Evolutionary conservation across 371 early-diverging fungal species (phyloP).

Genomic region (Umbelopsis sp.): DNA sequence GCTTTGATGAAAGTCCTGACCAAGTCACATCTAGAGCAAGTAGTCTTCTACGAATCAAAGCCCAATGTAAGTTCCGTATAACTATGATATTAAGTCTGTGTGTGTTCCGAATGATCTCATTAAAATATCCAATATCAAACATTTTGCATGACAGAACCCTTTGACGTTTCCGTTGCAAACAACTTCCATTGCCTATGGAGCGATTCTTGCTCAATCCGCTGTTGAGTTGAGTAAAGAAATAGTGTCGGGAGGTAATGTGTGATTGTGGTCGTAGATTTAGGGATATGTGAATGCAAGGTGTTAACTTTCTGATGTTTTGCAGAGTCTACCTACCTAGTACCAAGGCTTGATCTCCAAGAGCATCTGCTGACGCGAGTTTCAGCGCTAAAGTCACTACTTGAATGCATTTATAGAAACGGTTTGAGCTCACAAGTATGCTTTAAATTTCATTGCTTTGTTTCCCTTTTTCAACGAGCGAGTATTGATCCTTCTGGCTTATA

Average conservation of each 20-base stretch:
- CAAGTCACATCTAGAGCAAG: conserved; percentile 9
- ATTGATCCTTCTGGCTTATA: not conserved
- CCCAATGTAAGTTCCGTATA: not conserved
- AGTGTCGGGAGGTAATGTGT: not conserved
- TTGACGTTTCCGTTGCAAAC: not conserved
- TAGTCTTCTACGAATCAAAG: conserved; percentile 7
- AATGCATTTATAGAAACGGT: not conserved
- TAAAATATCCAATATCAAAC: not conserved
- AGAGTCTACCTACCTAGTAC: conserved; percentile 3
- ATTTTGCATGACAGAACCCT: not conserved
- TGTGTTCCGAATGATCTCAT: too few relatives aligned
- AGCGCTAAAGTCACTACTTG: not conserved
- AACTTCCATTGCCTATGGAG: not conserved
- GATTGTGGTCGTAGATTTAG: not conserved
- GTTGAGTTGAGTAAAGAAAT: conserved; percentile 6
- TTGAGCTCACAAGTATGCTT: not conserved
- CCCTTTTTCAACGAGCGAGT: not conserved
- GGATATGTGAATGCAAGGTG: not conserved
- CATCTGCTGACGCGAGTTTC: not conserved
- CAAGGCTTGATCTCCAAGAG: conserved; percentile 9
- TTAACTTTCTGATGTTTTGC: not conserved
- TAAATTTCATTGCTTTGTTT: not conserved
- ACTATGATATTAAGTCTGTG: too few relatives aligned
- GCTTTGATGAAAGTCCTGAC: not conserved
- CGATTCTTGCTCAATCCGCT: not conserved